Evolutionary conservation across 257 asterid species (phyloP).

Genomic region (Plantago elongata): DNA sequence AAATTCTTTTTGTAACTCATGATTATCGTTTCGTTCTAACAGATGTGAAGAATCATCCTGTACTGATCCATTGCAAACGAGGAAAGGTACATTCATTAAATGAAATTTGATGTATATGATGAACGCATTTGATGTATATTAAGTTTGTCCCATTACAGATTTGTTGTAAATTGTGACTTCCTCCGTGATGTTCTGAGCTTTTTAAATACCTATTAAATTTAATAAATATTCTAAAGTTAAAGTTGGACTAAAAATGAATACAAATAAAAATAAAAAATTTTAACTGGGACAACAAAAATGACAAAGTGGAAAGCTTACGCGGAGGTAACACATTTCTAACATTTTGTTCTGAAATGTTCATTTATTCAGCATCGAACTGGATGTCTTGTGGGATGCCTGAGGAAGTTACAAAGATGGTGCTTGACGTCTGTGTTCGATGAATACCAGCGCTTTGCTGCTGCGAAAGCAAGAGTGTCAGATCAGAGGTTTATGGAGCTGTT

Average conservation of each 20-base stretch:
- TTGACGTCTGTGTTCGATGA: slow-evolving; percentile 75
- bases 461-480: slow-evolving; percentile 74
- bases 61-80: slow-evolving; percentile 79
- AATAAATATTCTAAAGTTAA: no score
- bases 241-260: no score
- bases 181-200: no score
- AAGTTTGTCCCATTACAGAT: background rate
- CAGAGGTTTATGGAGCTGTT: slow-evolving; percentile 87
- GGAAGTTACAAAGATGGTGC: slow-evolving; percentile 81
- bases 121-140: no score
- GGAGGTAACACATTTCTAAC: background rate
- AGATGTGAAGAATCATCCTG: slow-evolving; percentile 74
- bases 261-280: no score
- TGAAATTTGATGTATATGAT: no score
- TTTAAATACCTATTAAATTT: no score
- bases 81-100: slow-evolving; percentile 50
- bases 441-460: slow-evolving; percentile 88
- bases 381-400: slow-evolving; percentile 83
- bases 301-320: no score
- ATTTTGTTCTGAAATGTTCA: slow-evolving; percentile 1
- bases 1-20: background rate
- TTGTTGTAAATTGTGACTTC: no score
- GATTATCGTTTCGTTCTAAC: background rate
- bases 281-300: no score
- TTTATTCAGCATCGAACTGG: slow-evolving; percentile 80